Evolutionary conservation across 2,329 filamentous ascomycete species (phyloP), one percentile per base, ranked within the genome.

Genomic region (Ceratocystis smalleyi): DNA sequence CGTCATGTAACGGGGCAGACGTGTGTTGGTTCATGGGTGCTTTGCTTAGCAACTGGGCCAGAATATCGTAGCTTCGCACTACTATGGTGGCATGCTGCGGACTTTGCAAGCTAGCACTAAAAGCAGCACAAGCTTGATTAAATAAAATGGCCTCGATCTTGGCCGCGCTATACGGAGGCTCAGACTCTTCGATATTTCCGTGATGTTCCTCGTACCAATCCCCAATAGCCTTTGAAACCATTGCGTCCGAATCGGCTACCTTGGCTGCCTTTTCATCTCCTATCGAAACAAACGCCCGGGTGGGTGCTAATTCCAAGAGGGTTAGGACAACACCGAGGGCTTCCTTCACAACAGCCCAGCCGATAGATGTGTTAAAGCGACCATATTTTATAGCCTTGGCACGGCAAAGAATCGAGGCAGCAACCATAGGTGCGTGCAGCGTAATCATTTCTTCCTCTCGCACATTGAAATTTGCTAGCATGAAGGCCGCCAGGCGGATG

Each of bases 361-460:
- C 76, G 51, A 86, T 74, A 82, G 82, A 86, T 68, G 76, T 77
- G 54, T 47, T 63, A n/a, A 47, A 63, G n/a, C 51, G 51, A 2
- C 62, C 62, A 17, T 63, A 63, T 47, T 40, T 43, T 19, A 40
- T 66, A 30, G 62, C 55, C 51, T 64, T 63, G 40, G 62, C 65
- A 15, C 59, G 62, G 30, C 65, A 66, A 40, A 80, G 74, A 30
- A 87, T 77, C 2, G 85, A 83, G n/a, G 95, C 74, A 1, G 84
- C 80, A 63, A 87, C 81, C 32, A 95, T 75, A 43, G 92, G 92
- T 35, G 91, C 87, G 74, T 97, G 92, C 24, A 89, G 77, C 1
- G 88, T 83, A 17, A 95, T 75, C 92, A 99, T 97, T 71, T 99
- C 95, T 73, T 97, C 94, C 74, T 99, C 94, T 63, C 86, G 84